phyloP scores from a whole-genome alignment of 2,329 filamentous ascomycete species.

The Ophidiomyces ophidiicola region DNA sequence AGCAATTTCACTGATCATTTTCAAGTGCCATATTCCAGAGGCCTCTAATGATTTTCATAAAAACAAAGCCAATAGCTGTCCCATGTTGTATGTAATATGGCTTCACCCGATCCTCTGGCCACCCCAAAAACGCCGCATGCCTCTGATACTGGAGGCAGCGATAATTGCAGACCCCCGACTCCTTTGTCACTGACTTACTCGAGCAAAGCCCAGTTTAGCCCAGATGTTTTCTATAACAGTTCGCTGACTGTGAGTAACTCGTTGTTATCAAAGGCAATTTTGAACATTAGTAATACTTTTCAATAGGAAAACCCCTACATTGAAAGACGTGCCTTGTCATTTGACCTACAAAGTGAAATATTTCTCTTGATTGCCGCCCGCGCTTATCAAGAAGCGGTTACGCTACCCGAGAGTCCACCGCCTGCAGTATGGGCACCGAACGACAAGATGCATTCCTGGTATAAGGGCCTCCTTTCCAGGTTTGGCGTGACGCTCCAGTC shows the following conservation, averaged over 20 bases:
- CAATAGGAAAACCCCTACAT: neutral
- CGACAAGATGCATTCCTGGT: constrained; percentile 13
- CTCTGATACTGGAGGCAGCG: neutral
- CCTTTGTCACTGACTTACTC: neutral
- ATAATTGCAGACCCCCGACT: neutral
- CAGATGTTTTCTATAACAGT: neutral
- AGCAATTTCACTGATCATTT: neutral
- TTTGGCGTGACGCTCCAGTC: constrained; percentile 13
- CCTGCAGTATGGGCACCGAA: constrained; percentile 14
- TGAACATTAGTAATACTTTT: neutral
- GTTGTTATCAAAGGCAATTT: neutral
- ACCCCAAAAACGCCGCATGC: neutral
- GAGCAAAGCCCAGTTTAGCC: neutral
- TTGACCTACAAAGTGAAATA: neutral
- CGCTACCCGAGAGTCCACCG: constrained; percentile 14
- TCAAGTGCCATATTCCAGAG: no score
- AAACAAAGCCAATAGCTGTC: no score
- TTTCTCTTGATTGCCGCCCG: constrained; percentile 15
- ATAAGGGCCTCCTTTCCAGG: constrained; percentile 12
- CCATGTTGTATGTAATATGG: no score
- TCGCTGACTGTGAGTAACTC: neutral
- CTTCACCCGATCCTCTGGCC: neutral
- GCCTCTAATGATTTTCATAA: no score
- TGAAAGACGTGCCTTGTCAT: neutral
- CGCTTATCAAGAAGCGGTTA: constrained; percentile 15